These are phyloP conservation scores for Termitomyces bulborhizus DNA, from an alignment of 768 basidiomycete species.

Conservation along the genomic window DNA sequence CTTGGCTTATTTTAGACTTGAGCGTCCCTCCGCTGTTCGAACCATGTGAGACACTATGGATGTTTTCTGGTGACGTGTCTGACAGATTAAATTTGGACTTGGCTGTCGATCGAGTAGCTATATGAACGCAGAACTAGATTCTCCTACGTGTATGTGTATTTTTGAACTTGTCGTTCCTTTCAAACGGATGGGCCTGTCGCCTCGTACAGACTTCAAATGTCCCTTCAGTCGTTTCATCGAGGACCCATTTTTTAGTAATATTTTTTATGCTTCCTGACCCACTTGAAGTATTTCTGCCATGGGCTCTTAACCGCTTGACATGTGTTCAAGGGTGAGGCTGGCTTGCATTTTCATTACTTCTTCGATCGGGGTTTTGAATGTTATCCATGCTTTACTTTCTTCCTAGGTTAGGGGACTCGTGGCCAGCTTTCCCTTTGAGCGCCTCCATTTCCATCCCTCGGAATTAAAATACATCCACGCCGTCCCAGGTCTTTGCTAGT, in stretches of 20 bases:
- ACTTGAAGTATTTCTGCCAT: background rate
- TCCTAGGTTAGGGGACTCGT: background rate
- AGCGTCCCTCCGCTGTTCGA: background rate
- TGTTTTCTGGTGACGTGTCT: background rate
- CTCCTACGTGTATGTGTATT: background rate
- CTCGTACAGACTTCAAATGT: background rate
- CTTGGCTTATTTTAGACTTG: background rate
- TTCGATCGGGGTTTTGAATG: background rate
- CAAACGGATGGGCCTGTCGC: background rate
- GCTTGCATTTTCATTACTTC: background rate
- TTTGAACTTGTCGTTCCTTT: background rate
- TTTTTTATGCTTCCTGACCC: background rate
- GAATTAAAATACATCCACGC: no score
- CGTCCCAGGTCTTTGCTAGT: no score
- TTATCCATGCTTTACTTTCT: background rate
- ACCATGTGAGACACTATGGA: background rate
- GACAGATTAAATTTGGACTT: background rate
- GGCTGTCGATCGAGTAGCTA: background rate
- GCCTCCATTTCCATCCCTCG: no score
- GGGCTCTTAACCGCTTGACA: background rate
- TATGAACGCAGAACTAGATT: background rate
- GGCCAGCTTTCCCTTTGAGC: no score
- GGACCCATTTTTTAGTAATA: background rate
- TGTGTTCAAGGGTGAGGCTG: background rate
- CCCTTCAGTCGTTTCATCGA: background rate